Evolutionary conservation across 768 basidiomycete species (phyloP).

Genomic region (Trametes gibbosa): DNA sequence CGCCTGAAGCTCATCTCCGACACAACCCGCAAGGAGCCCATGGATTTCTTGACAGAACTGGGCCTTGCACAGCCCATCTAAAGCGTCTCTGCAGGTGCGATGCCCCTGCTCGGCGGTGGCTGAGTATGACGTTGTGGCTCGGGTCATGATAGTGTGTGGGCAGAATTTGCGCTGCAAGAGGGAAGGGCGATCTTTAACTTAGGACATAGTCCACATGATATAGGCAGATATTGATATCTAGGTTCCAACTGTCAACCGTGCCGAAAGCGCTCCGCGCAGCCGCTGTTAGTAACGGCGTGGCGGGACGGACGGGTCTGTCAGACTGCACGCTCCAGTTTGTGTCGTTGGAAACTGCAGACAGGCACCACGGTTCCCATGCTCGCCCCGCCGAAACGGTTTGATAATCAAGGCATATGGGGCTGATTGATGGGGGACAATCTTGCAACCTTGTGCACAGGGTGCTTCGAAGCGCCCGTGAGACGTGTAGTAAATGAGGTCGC

Average conservation of each 20-base stretch:
- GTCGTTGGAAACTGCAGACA: neutral
- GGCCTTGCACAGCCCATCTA: slow-evolving; percentile 1
- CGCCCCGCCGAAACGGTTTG: neutral
- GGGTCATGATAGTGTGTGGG: neutral
- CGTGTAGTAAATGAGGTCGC: neutral
- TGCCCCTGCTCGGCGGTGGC: neutral
- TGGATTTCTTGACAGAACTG: slow-evolving; percentile 21
- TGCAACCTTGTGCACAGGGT: neutral
- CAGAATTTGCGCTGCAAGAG: neutral
- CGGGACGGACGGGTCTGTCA: too few species aligned
- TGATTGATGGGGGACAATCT: neutral
- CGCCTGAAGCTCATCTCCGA: slow-evolving; percentile 39
- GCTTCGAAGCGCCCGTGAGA: neutral
- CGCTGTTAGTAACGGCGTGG: neutral
- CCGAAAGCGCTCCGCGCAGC: neutral
- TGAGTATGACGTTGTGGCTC: neutral
- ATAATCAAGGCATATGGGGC: neutral
- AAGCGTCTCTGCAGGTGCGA: neutral
- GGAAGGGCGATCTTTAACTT: neutral
- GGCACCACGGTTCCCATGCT: neutral
- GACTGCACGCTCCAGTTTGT: neutral
- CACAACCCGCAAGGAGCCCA: slow-evolving; percentile 40
- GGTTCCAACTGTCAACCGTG: neutral
- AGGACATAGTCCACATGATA: neutral
- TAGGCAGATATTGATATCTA: neutral